Evolutionary conservation across 2,329 filamentous ascomycete species (phyloP), one percentile per base, ranked within the genome.

Genomic region (Ilyonectria robusta): DNA sequence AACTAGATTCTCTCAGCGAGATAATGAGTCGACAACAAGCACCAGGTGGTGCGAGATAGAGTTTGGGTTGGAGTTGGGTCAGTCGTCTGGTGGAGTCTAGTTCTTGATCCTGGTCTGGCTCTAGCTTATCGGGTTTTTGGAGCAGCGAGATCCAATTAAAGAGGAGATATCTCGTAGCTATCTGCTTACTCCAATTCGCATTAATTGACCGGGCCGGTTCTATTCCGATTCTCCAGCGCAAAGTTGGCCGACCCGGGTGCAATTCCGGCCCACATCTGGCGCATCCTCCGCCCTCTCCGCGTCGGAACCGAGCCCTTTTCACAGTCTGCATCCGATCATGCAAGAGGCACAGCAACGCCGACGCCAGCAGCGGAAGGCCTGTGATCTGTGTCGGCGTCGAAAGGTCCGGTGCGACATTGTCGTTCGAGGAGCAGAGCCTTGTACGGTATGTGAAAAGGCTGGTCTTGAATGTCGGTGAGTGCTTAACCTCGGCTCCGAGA

Each of bases 321-420:
- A 47, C 17, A n/a, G 40, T 42, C n/a, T n/a, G 5, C 11, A 42
- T 42, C 46, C 23, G 37, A 53, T 35, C 9, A 65, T 61, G 57
- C 51, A 59, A 55, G 55, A 57, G 17, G 57, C 56, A 9, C 57
- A 65, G 44, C 31, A 44, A 19, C 71, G 71, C 19, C 68, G 86
- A 81, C 1, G 73, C 7, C 73, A 75, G 42, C 73, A 75, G 56
- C 70, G 73, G 19, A 75, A 75, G 42, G 73, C 73, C 29, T 75
- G 73, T 48, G 73, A 75, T 6, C 51, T 76, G 6, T 75, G 73
- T n/a, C 73, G 73, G 0, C 72, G 70, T 1, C 72, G 72, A 15
- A 75, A 75, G 42, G 72, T 75, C 23, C 69, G 72, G 1, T 75
- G 73, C 13, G 73, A 75, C 19, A 75, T 75, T 6, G 69, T 76